A percentile compares a stretch with the other conserved stretches of the same genome.
These are phyloP conservation scores for Ogataea sp. DNA, from an alignment of 805 yeast genomes.

Conservation along the genomic window DNA sequence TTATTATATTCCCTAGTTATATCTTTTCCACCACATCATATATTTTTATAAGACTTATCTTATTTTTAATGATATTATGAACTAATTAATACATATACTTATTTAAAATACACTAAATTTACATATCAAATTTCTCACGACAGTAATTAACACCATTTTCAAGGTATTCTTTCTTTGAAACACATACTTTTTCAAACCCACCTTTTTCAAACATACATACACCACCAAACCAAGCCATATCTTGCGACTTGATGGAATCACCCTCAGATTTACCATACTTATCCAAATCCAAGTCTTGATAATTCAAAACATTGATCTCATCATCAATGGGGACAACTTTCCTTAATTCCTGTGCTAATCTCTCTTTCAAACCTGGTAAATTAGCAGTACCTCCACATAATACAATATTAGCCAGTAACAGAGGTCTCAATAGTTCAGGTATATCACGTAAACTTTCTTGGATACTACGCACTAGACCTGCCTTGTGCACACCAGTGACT, in stretches of 20 bases:
- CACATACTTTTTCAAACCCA: slow-evolving; percentile 42
- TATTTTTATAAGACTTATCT: no score
- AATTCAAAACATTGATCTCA: slow-evolving; percentile 42
- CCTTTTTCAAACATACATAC: slow-evolving; percentile 35
- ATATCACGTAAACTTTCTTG: slow-evolving; percentile 59
- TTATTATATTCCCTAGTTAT: no score
- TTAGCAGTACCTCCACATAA: slow-evolving; percentile 79
- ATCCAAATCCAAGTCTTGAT: slow-evolving; percentile 10
- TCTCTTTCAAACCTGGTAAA: slow-evolving; percentile 53
- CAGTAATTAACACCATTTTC: slow-evolving; percentile 65
- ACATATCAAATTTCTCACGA: slow-evolving; percentile 22
- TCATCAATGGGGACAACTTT: slow-evolving; percentile 67
- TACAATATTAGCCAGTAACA: slow-evolving; percentile 71
- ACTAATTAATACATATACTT: neutral
- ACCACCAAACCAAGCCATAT: slow-evolving; percentile 56
- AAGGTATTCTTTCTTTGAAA: slow-evolving; percentile 71
- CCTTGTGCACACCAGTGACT: slow-evolving; percentile 65
- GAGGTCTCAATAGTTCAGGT: slow-evolving; percentile 68
- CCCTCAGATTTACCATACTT: neutral
- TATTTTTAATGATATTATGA: no score
- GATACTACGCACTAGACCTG: slow-evolving; percentile 68
- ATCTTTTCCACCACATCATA: no score
- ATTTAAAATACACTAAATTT: neutral
- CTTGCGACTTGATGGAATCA: slow-evolving; percentile 16
- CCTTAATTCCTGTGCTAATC: slow-evolving; percentile 56